These are phyloP conservation scores for Torulaspora microellipsoides DNA, from an alignment of 805 yeast genomes.

Conservation along the genomic window DNA sequence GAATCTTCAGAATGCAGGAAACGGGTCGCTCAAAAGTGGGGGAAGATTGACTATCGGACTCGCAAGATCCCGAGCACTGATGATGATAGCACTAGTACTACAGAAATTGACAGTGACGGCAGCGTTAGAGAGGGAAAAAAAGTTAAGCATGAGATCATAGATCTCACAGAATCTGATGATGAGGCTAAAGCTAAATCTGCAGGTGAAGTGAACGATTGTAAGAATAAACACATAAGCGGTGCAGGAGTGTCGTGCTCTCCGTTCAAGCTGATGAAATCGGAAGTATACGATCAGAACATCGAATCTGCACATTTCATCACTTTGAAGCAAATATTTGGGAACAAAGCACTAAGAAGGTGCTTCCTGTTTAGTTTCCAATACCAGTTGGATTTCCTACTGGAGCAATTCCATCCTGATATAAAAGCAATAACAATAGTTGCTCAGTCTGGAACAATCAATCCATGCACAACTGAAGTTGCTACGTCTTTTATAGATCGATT, in stretches of 20 bases:
- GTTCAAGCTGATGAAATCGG: slow-evolving; percentile 25
- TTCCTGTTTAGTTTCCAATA: slow-evolving; percentile 48
- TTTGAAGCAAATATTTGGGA: slow-evolving; percentile 34
- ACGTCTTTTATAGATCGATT: slow-evolving; percentile 10
- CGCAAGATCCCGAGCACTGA: not conserved
- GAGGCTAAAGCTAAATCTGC: not conserved
- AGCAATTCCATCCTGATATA: slow-evolving; percentile 24
- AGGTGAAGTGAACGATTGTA: not conserved
- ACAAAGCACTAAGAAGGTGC: slow-evolving; percentile 34
- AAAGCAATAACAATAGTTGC: slow-evolving; percentile 27
- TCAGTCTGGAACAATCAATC: slow-evolving; percentile 34
- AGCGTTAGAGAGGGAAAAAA: slow-evolving; percentile 2
- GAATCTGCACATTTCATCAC: slow-evolving; percentile 23
- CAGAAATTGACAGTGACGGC: slow-evolving; percentile 2
- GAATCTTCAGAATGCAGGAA: slow-evolving; percentile 15
- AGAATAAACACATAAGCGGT: not conserved
- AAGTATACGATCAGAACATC: slow-evolving; percentile 16
- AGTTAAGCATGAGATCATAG: slow-evolving; percentile 11
- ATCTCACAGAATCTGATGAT: slow-evolving; percentile 11
- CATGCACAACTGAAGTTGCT: slow-evolving; percentile 14
- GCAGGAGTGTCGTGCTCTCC: not conserved
- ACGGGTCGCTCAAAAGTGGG: slow-evolving; percentile 20
- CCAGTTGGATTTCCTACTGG: slow-evolving; percentile 39
- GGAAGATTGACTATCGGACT: slow-evolving; percentile 11
- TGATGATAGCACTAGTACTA: slow-evolving; percentile 3